A percentile compares a stretch with the other conserved stretches of the same genome.
These are phyloP conservation scores for Henningerozyma blattae DNA, from an alignment of 805 yeast genomes.

Conservation along the genomic window DNA sequence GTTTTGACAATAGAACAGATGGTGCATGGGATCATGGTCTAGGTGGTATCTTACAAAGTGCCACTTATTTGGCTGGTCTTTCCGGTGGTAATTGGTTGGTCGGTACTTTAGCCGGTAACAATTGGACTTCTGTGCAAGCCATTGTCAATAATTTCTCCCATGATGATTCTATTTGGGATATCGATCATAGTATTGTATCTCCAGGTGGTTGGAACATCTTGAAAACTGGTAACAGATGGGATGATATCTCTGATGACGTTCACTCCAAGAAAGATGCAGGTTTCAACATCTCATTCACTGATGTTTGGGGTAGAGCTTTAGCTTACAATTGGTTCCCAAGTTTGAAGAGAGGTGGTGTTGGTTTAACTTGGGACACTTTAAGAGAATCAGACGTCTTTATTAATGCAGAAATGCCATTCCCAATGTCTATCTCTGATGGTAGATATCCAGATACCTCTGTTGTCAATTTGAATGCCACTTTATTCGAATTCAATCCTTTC, in stretches of 20 bases:
- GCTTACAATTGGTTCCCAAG: conserved; percentile 63
- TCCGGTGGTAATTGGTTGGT: conserved; percentile 84
- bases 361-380: conserved; percentile 46
- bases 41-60: conserved; percentile 63
- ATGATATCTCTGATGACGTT: conserved; percentile 40
- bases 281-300: conserved; percentile 52
- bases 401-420: conserved; percentile 60
- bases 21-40: conserved; percentile 43
- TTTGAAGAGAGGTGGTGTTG: conserved; percentile 49
- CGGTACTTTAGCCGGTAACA: conserved; percentile 56
- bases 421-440: conserved; percentile 54
- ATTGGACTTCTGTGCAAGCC: conserved; percentile 60
- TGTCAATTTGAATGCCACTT: conserved; percentile 57
- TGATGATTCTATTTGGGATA: conserved; percentile 50
- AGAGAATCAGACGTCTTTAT: conserved; percentile 50
- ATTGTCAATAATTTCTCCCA: conserved; percentile 30
- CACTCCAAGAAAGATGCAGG: conserved; percentile 49
- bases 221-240: conserved; percentile 39
- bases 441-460: conserved; percentile 50
- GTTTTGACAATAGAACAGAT: conserved; percentile 61
- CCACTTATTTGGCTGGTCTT: conserved; percentile 64
- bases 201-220: conserved; percentile 30
- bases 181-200: conserved; percentile 46
- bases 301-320: conserved; percentile 69
- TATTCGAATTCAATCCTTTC: conserved; percentile 51